Conservation (phyloP, 2,329 filamentous ascomycete species). For the Penicillium sp. region DNA sequence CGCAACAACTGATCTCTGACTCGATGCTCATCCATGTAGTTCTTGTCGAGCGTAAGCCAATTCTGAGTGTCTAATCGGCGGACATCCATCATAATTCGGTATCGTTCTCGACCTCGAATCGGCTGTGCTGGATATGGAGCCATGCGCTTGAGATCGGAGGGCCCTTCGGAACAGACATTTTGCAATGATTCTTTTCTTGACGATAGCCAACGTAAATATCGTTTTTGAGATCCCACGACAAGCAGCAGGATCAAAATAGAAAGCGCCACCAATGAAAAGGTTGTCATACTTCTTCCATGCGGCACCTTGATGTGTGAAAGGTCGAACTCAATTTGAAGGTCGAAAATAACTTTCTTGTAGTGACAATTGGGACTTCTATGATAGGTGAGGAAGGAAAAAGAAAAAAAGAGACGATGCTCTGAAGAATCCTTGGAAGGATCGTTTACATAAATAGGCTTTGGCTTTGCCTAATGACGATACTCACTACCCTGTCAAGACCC, state of each 20-base stretch:
- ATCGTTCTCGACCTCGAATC: slow-evolving; percentile 40
- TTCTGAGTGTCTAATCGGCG: slow-evolving; percentile 46
- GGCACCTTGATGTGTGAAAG: background rate
- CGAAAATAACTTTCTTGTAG: background rate
- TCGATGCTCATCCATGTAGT: slow-evolving; percentile 46
- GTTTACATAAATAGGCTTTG: slow-evolving; percentile 19
- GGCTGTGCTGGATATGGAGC: slow-evolving; percentile 39
- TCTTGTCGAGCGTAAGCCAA: slow-evolving; percentile 52
- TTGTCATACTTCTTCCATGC: slow-evolving; percentile 33
- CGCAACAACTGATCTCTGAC: slow-evolving; percentile 44
- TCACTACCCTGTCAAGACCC: slow-evolving; percentile 11
- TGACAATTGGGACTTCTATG: background rate
- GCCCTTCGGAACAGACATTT: slow-evolving; percentile 9
- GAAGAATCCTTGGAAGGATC: background rate
- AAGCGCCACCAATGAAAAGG: slow-evolving; percentile 30
- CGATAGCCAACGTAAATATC: slow-evolving; percentile 12
- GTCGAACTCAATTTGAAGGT: background rate
- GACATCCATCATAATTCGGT: slow-evolving; percentile 51
- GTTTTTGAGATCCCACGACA: slow-evolving; percentile 27
- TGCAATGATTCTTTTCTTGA: background rate
- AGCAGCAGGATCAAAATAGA: slow-evolving; percentile 31
- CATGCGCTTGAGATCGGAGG: slow-evolving; percentile 32
- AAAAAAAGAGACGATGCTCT: slow-evolving; percentile 2
- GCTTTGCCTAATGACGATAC: slow-evolving; percentile 4
- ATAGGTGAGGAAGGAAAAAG: slow-evolving; percentile 2